Base-by-base conservation (phyloP, 495 filamentous ascomycete genomes). In the Staphylotrichum tortipilum region DNA sequence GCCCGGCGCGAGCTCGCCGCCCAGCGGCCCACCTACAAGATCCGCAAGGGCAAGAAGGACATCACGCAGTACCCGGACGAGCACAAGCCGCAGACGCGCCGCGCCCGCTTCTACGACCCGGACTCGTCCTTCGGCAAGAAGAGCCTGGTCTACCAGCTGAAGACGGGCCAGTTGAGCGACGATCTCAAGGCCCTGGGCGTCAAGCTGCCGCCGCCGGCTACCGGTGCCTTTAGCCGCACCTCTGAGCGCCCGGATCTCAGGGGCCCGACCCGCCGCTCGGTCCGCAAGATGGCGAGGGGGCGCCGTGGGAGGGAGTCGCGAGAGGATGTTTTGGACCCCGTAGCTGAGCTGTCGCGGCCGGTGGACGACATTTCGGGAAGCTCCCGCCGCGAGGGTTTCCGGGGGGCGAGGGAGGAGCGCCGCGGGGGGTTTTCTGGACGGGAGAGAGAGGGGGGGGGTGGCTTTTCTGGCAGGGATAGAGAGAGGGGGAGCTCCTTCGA, bases 11-110 rank as follows among this genome's bases (percentile, higher is more conserved):
- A 58, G 11, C 30, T 56, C 14, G 34, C 47, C 21, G 33, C 54
- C 18, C 12, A 45, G 28, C 39, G 46, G 22, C 58, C 65, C 22
- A 40, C 47, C 6, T 71, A 55, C 61, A 69, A 63, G 37, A 70
- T 75, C 24, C 60, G 49, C 31, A 70, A 58, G 44, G 69, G 72
- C n/a, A 75, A 74, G 55, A 73, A 71, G 49, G 67, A 69, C 40
- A 64, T 74, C 26, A 69, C 65, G 4, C 50, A 64, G 15, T 50
- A 57, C 22, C 62, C 61, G 7, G 59, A 50, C n/a, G 58, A 61
- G 18, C 54, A 59, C n/a, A 50, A 57, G 24, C 50, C 59, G 10
- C 51, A 64, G 50, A 63, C 72, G 11, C 65, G 72, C 38, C 52
- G 45, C 28, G 58, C 69, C 24, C 67, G 71, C 18, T 77, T 77